Evolutionary conservation across 441 rosid species (phyloP).

Genomic region (Erodium texanum): DNA sequence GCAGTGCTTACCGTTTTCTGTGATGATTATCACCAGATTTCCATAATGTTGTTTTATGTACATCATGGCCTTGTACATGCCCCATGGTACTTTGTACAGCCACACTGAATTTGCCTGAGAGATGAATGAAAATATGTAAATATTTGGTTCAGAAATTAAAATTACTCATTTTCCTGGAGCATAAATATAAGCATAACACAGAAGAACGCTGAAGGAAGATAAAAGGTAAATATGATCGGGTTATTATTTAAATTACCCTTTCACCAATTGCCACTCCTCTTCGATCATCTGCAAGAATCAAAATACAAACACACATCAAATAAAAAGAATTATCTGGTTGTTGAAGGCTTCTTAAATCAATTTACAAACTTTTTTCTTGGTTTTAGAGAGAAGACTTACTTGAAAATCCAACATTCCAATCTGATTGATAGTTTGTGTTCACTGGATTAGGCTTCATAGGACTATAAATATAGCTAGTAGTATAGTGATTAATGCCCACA

Average conservation of each 20-base stretch:
- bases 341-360: neutral
- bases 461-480: constrained; percentile 55
- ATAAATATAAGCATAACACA: neutral
- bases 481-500: constrained; percentile 86
- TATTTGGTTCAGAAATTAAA: neutral
- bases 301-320: constrained; percentile 10
- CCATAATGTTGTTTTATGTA: constrained; percentile 79
- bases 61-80: constrained; percentile 74
- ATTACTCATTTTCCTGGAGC: too few species aligned
- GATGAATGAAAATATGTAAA: neutral
- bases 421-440: constrained; percentile 63
- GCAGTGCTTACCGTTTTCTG: constrained; percentile 63
- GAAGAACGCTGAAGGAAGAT: neutral
- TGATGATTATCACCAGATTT: constrained; percentile 64
- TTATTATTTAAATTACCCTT: constrained; percentile 31
- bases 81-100: constrained; percentile 94
- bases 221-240: neutral
- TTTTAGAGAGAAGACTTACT: constrained; percentile 35
- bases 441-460: constrained; percentile 41
- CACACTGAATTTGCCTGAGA: constrained; percentile 71
- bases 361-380: neutral
- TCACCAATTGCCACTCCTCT: constrained; percentile 70
- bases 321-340: neutral
- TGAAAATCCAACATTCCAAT: constrained; percentile 70
- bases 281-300: constrained; percentile 41